Conservation (phyloP, 352 stramenopile species). For the Phytophthora pseudosyringae region DNA sequence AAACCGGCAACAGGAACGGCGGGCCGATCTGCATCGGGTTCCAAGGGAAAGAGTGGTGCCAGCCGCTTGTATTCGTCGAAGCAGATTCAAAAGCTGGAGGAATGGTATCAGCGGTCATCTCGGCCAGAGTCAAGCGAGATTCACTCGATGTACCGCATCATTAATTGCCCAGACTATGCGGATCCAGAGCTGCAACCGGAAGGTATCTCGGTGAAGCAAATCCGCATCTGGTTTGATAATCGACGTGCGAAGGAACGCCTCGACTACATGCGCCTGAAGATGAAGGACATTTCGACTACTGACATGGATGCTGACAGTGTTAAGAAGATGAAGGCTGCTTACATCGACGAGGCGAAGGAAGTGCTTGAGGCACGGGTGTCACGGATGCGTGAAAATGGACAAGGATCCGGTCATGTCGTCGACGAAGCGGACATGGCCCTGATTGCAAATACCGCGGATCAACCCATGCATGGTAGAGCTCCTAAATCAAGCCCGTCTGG, state of each 20-base stretch:
- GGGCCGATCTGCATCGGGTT: slow-evolving; percentile 45
- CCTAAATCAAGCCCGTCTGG: slow-evolving; percentile 41
- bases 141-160: slow-evolving; percentile 91
- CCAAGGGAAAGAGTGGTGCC: slow-evolving; percentile 78
- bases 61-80: slow-evolving; percentile 87
- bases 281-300: slow-evolving; percentile 88
- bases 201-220: slow-evolving; percentile 89
- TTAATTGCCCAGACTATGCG: slow-evolving; percentile 84
- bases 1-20: slow-evolving; percentile 41
- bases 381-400: slow-evolving; percentile 79
- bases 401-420: slow-evolving; percentile 72
- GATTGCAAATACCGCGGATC: slow-evolving; percentile 54
- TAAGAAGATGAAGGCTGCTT: slow-evolving; percentile 89
- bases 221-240: slow-evolving; percentile 91
- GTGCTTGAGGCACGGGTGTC: slow-evolving; percentile 85
- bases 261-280: slow-evolving; percentile 91
- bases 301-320: slow-evolving; percentile 86
- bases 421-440: slow-evolving; percentile 81
- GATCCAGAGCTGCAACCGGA: slow-evolving; percentile 86
- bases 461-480: slow-evolving; percentile 45
- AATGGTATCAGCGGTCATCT: slow-evolving; percentile 88
- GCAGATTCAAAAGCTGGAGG: slow-evolving; percentile 90
- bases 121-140: slow-evolving; percentile 85
- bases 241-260: slow-evolving; percentile 83
- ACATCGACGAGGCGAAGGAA: slow-evolving; percentile 90